Base-by-base conservation (phyloP, 2,329 filamentous ascomycete genomes). In the Cercospora sp. region DNA sequence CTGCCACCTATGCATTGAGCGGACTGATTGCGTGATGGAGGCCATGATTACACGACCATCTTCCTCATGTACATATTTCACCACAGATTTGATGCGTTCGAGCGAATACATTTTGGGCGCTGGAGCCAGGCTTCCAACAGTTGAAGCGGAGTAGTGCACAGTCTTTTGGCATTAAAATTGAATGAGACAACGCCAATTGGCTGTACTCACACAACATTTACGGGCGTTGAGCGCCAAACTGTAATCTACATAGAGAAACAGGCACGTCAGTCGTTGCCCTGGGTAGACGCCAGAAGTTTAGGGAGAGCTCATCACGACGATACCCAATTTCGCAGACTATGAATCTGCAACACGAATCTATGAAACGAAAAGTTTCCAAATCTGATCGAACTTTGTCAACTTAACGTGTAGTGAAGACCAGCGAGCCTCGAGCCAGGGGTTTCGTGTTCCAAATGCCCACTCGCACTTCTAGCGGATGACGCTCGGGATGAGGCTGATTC, bases 41-140 rank as follows among this genome's bases (percentile, higher is more conserved):
- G 24, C 37, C 28, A 24, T 18, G 59, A 45, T 61, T n/a, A 45
- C 45, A 59, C 32, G 32, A 65, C 10, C 34, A 18, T 30, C 21
- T 21, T 40, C 16, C 34, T 26, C 16, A n/a, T 69, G 68, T 69
- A 69, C 30, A 69, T 66, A 69, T 60, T 65, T 37, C 34, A 57
- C 28, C 24, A 57, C 34, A 43, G 26, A 53, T 62, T 53, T 68
- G 62, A 61, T 10, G 66, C 70, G 66, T 71, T 71, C 61, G 53
- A 71, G 70, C 70, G 70, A 58, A 61, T 66, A 67, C 68, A 67
- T 69, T 32, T 64, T 18, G 28, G 68, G 68, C 68, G 63, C 68
- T 70, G 28, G 57, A 30, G 43, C 32, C 59, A 61, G 60, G 66
- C 68, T 70, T 70, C 68, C 43, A 68, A 70, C 68, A 70, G 70